Percentiles rank a stretch among this genome's conserved stretches.
phyloP scores from a whole-genome alignment of 2,329 filamentous ascomycete genomes.

The Cladophialophora psammophila region DNA sequence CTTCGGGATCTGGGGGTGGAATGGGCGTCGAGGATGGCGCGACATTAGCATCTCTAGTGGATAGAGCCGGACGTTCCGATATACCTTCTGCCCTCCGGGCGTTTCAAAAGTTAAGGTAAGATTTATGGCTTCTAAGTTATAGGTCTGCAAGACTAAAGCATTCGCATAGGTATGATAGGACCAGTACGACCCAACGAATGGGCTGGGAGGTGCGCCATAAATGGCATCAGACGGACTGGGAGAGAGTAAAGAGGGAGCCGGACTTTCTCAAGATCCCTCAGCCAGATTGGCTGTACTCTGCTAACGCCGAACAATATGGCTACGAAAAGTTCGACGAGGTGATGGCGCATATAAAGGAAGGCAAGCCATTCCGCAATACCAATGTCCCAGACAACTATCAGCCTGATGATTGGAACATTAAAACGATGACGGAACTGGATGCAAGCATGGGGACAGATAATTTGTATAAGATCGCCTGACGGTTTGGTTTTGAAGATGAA shows the following conservation, averaged over 20 bases:
- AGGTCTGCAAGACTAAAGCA: too few species aligned
- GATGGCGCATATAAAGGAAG: slow-evolving; percentile 52
- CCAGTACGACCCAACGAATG: slow-evolving; percentile 58
- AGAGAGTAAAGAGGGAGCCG: slow-evolving; percentile 50
- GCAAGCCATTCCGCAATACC: slow-evolving; percentile 52
- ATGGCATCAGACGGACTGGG: slow-evolving; percentile 62
- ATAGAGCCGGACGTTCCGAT: slow-evolving; percentile 5
- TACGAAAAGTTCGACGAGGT: slow-evolving; percentile 48
- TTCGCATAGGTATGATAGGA: slow-evolving; percentile 48
- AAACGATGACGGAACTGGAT: slow-evolving; percentile 44
- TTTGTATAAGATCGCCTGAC: not conserved
- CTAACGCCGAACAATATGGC: slow-evolving; percentile 58
- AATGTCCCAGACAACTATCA: slow-evolving; percentile 55
- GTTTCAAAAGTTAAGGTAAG: slow-evolving; percentile 18
- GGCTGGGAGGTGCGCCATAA: slow-evolving; percentile 44
- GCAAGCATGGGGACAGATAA: not conserved
- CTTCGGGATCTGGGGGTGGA: slow-evolving; percentile 25
- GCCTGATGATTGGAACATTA: slow-evolving; percentile 53
- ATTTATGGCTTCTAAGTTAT: too few species aligned
- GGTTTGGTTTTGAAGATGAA: too few species aligned
- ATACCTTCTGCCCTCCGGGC: slow-evolving; percentile 8
- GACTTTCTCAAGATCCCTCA: slow-evolving; percentile 56
- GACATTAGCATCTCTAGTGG: slow-evolving; percentile 35
- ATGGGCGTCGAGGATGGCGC: slow-evolving; percentile 38
- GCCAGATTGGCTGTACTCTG: slow-evolving; percentile 58